Conservation (phyloP, 352 stramenopile genomes). For the Phytophthora quininea region DNA sequence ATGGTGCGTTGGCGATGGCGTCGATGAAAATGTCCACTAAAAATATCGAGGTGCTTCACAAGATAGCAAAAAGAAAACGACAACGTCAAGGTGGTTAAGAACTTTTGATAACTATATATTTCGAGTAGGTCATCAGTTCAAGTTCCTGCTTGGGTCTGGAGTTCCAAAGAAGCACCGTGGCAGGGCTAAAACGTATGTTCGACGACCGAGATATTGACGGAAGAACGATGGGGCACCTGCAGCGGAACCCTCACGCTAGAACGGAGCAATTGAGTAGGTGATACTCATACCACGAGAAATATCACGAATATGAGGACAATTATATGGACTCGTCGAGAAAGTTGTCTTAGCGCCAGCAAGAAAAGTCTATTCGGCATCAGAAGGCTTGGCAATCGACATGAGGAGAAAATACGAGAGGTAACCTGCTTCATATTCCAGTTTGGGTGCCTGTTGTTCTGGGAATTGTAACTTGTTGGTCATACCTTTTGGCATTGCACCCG, state of each 20-base stretch:
- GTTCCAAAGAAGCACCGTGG: slow-evolving; percentile 24
- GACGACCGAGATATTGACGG: slow-evolving; percentile 1
- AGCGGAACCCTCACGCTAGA: slow-evolving; percentile 2
- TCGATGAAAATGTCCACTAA: slow-evolving; percentile 23
- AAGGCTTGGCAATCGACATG: no score
- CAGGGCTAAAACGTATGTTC: slow-evolving; percentile 28
- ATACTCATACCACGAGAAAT: slow-evolving; percentile 2
- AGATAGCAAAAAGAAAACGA: slow-evolving; percentile 13
- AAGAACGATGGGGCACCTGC: slow-evolving; percentile 3
- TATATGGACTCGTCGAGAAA: slow-evolving; percentile 7
- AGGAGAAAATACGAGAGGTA: no score
- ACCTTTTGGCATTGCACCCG: no score
- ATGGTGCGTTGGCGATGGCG: slow-evolving; percentile 2
- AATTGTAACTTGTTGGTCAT: no score
- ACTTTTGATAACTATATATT: not conserved
- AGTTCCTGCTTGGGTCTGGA: slow-evolving; percentile 18
- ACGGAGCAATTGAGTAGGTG: not conserved
- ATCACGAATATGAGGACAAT: slow-evolving; percentile 42
- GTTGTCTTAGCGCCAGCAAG: no score
- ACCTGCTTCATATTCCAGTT: no score
- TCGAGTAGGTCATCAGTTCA: not conserved
- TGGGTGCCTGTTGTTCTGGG: no score
- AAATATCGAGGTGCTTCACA: slow-evolving; percentile 27
- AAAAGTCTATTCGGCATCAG: no score
- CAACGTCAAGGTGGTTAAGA: slow-evolving; percentile 11